Base-by-base conservation (phyloP, 2,329 filamentous ascomycete genomes). In the Botryotinia narcissicola region DNA sequence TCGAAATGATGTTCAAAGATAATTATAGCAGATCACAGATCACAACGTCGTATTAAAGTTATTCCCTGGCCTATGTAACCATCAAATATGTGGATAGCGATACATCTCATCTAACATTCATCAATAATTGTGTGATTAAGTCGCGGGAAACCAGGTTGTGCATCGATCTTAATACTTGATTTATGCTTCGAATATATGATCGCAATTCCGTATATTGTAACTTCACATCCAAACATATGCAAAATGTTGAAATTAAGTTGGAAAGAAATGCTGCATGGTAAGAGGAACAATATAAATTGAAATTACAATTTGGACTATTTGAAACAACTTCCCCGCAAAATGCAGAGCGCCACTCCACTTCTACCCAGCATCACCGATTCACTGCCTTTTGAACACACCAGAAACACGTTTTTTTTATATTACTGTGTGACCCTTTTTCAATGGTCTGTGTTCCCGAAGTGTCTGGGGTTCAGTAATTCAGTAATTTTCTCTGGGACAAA, bases 301-400 rank as follows among this genome's bases (percentile, higher is more conserved):
- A 59, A 67, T 59, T 67, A 37, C 29, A 22, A 22, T 20, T 48
- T 37, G 25, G 48, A 18, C n/a, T 59, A 59, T 72, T 51, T 72
- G 63, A 72, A 72, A 60, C 70, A 60, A 32, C 59, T 72, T 72
- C 70, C 70, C 70, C 70, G 70, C 62, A 72, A 68, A 72, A 59
- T 59, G 32, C 35, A 46, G 42, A 72, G 40, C 51, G 51, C 70
- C 70, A 67, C 61, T 67, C 46, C 64, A 68, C 32, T 54, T 40
- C 46, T 67, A 48, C 63, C 60, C 60, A 66, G 25, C 29, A 66
- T 29, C 42, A 35, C 61, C 40, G 46, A 16, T 14, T 44, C 44
- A 46, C 44, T 20, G 44, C 18, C 44, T 46, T 44, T 60, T 22
- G 42, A 9, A 16, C 29, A 44, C 35, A 57, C 35, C 51, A 66